Base-by-base conservation (phyloP, 108 stramenopile species). In the Stephanodiscus triporus region DNA sequence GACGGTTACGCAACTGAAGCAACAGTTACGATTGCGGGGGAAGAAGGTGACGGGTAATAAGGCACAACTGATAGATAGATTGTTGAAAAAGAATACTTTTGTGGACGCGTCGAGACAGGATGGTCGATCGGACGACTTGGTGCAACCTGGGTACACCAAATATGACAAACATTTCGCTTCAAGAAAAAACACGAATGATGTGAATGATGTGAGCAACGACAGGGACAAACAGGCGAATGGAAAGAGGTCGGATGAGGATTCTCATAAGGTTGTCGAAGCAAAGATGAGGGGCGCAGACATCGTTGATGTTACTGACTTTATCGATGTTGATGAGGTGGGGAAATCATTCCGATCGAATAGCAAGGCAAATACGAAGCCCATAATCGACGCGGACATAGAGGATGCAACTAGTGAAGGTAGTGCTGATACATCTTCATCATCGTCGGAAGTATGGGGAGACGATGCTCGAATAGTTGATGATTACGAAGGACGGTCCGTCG, bases 381-480 rank as follows among this genome's bases (percentile, higher is more conserved):
- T 67, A 49, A 38, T 58, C 11, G 56, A 23, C 17, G 37, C 19
- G 19, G 37, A 27, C 20, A 58, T 67, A 7, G 59, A 27, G 27
- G 49, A 57, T 26, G 56, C 27, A 45, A 70, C 63, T 17, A 66
- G 66, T 11, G 70, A 80, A 0, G 87, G 84, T 0, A 60, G 71
- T 17, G 27, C 55, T 11, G 76, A 76, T 2, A 60, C 58, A 20
- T 57, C 62, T 50, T 51, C 58, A 45, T 57, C 53, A 0, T 66
- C 79, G 7, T 58, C 67, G 32, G 93, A 94, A 79, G 88, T 88
- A 6, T 94, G 93, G 93, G 93, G 93, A 48, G 66, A 82, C 13
- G 89, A 92, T 53, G 91, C 91, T 17, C 81, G 67, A 37, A 92
- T 94, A 77, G 88, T 94, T 0, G 84, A 91, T 29, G 93, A 94